Evolutionary conservation across 225 moss, liverwort and hornwort species (phyloP).

Genomic region (Antitrichia curtipendula): DNA sequence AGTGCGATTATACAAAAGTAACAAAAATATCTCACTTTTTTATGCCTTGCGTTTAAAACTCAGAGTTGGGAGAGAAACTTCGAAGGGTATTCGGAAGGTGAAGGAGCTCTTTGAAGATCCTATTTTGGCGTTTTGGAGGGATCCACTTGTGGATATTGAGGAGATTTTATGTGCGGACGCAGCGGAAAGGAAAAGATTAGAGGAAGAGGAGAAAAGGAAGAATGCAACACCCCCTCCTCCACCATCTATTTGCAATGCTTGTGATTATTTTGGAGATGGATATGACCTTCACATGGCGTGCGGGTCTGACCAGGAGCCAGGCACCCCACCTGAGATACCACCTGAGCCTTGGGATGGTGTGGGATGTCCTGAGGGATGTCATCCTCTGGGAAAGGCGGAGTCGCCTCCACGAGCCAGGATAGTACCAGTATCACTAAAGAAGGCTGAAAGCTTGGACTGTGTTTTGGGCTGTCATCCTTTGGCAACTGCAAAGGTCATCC

Average conservation of each 20-base stretch:
- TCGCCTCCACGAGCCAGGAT: neutral
- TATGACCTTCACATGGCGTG: neutral
- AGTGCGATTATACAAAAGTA: neutral
- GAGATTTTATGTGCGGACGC: constrained; percentile 7
- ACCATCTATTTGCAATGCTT: neutral
- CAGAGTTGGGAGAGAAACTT: constrained; percentile 17
- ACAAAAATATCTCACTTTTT: neutral
- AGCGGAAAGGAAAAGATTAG: neutral
- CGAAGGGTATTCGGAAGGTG: constrained; percentile 12
- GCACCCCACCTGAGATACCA: neutral
- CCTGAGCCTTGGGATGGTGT: neutral
- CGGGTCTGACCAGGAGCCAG: neutral
- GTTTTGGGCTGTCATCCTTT: neutral
- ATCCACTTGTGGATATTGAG: constrained; percentile 10
- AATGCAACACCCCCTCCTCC: constrained; percentile 3
- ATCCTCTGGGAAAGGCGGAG: neutral
- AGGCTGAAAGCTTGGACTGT: neutral
- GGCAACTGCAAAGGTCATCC: neutral
- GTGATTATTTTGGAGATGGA: constrained; percentile 5
- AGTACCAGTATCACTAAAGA: neutral
- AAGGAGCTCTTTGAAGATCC: constrained; percentile 30
- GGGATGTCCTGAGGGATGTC: neutral
- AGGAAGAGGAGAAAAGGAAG: neutral
- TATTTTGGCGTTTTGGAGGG: constrained; percentile 7
- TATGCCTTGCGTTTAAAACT: neutral